A percentile compares a stretch with the other conserved stretches of the same genome.
phyloP scores from a whole-genome alignment of 371 early-diverging fungal genomes.

The Rhizopus stolonifer region DNA sequence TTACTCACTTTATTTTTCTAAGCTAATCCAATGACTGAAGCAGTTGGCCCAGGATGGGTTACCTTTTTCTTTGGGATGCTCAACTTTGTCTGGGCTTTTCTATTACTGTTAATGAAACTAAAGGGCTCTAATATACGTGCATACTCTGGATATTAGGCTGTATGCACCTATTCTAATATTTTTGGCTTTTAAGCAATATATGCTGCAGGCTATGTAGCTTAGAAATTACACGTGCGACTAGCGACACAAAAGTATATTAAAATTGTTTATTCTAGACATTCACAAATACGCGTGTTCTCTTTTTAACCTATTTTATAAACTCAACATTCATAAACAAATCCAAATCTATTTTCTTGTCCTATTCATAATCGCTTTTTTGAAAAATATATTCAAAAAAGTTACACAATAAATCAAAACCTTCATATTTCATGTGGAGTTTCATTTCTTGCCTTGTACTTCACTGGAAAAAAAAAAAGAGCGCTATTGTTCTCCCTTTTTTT shows the following conservation, averaged over 20 bases:
- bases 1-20: background rate
- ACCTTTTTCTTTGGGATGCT: constrained; percentile 47
- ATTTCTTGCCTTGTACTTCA: background rate
- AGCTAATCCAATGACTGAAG: constrained; percentile 49
- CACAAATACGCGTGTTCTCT: background rate
- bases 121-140: constrained; percentile 34
- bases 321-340: too few species aligned
- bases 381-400: background rate
- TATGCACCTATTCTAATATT: too few species aligned
- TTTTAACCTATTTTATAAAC: background rate
- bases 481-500: too few species aligned
- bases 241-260: background rate
- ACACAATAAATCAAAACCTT: background rate
- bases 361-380: too few species aligned
- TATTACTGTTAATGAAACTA: constrained; percentile 36
- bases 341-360: too few species aligned
- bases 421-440: background rate
- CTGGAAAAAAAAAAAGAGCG: too few species aligned
- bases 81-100: constrained; percentile 45
- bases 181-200: too few species aligned
- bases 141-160: constrained; percentile 28
- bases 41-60: constrained; percentile 44
- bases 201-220: background rate
- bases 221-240: background rate
- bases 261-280: background rate